Conservation (phyloP, 108 stramenopile genomes). For the Skeletonema grethae region DNA sequence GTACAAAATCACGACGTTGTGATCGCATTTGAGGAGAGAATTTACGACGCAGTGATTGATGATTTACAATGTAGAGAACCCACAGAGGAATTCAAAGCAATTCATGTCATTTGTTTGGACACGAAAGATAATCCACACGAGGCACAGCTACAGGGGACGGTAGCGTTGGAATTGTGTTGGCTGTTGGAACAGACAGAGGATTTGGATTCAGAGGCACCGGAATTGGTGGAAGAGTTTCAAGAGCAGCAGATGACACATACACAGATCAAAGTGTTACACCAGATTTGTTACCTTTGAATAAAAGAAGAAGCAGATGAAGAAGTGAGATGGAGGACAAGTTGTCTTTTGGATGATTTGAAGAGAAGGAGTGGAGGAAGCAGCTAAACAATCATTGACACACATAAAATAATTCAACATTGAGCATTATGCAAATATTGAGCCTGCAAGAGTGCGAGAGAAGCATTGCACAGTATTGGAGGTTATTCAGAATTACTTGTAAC, state of each 20-base stretch:
- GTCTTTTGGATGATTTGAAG: neutral
- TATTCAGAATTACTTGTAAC: too few relatives aligned
- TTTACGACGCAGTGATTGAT: constrained; percentile 91
- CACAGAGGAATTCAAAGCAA: constrained; percentile 85
- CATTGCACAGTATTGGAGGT: too few relatives aligned
- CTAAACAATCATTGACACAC: too few relatives aligned
- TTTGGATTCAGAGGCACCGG: constrained; percentile 72
- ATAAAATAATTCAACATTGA: too few relatives aligned
- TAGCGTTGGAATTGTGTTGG: constrained; percentile 87
- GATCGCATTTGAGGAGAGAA: constrained; percentile 91
- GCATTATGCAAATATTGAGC: too few relatives aligned
- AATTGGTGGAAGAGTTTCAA: constrained; percentile 83
- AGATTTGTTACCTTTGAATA: constrained; percentile 82
- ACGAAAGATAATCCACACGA: constrained; percentile 95
- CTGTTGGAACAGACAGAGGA: constrained; percentile 73
- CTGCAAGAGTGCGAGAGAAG: neutral
- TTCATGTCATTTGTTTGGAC: constrained; percentile 91
- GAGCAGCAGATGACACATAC: constrained; percentile 83
- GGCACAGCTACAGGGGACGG: constrained; percentile 78
- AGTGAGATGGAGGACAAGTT: neutral
- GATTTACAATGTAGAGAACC: constrained; percentile 91
- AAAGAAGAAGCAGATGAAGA: neutral
- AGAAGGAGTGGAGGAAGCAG: too few relatives aligned
- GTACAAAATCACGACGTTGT: constrained; percentile 83
- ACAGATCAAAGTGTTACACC: constrained; percentile 85